These are phyloP conservation scores for Geotrichum citri-aurantii DNA, from an alignment of 1,139 yeast species.

Conservation along the genomic window DNA sequence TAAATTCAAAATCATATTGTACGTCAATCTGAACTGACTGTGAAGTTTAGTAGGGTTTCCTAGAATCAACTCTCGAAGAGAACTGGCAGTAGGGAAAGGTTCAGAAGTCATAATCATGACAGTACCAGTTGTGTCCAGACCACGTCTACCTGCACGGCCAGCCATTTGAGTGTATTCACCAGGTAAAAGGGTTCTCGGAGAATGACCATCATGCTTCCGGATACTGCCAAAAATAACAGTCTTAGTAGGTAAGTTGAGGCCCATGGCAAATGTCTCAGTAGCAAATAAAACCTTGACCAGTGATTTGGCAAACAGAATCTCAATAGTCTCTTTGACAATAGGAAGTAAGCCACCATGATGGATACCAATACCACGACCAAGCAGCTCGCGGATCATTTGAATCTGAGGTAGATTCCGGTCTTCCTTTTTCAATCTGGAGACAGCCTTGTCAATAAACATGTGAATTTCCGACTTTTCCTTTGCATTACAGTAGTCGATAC, in stretches of 20 bases:
- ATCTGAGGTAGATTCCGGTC: conserved; percentile 94
- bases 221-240: conserved; percentile 86
- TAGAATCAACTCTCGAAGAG: conserved; percentile 71
- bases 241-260: conserved; percentile 91
- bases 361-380: conserved; percentile 89
- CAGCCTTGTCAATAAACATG: conserved; percentile 86
- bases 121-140: conserved; percentile 87
- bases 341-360: conserved; percentile 97
- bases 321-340: conserved; percentile 91
- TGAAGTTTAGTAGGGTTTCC: conserved; percentile 86
- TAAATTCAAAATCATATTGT: conserved; percentile 89
- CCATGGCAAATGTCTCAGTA: conserved; percentile 98
- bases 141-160: conserved; percentile 98
- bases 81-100: conserved; percentile 41
- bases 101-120: conserved; percentile 77
- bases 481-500: conserved; percentile 74
- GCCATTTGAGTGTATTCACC: conserved; percentile 99
- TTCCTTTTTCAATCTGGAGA: conserved; percentile 79
- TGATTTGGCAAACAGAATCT: conserved; percentile 79
- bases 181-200: conserved; percentile 74
- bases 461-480: conserved; percentile 86
- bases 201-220: conserved; percentile 84
- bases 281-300: conserved; percentile 89
- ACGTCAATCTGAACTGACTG: conserved; percentile 89
- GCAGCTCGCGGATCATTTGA: conserved; percentile 67